Evolutionary conservation across 108 stramenopile species (phyloP).

Genomic region (Fragilaria radians): DNA sequence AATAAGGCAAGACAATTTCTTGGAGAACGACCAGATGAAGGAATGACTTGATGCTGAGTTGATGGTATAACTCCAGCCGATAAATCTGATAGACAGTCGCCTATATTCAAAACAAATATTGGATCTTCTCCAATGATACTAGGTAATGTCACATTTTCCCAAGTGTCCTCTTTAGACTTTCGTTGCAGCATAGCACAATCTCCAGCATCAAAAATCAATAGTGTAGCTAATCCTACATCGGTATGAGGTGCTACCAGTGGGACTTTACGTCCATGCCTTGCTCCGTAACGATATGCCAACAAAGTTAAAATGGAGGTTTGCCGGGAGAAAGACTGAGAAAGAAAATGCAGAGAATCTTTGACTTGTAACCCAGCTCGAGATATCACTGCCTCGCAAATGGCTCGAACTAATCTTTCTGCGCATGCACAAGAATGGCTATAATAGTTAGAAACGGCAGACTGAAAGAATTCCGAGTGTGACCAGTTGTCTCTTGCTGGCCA

Average conservation of each 20-base stretch:
- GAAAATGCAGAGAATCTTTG: conserved; percentile 8
- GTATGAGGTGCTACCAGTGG: conserved; percentile 71
- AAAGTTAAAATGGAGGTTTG: conserved; percentile 68
- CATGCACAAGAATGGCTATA: conserved; percentile 31
- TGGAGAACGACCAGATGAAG: conserved; percentile 13
- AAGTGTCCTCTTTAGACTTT: conserved; percentile 14
- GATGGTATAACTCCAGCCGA: conserved; percentile 41
- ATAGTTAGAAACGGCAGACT: conserved; percentile 36
- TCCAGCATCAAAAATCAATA: conserved; percentile 61
- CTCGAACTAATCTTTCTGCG: conserved; percentile 42
- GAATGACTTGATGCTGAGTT: conserved; percentile 66
- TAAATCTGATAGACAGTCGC: conserved; percentile 70
- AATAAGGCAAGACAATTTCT: conserved; percentile 66
- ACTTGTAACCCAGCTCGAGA: conserved; percentile 10
- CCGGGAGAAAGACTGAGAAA: too few species aligned
- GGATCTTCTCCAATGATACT: conserved; percentile 38
- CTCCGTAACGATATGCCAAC: conserved; percentile 52
- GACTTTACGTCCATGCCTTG: conserved; percentile 35
- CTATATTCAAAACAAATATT: conserved; percentile 70
- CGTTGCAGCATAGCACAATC: conserved; percentile 58
- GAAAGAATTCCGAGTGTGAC: conserved; percentile 32
- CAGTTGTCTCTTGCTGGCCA: conserved; percentile 52
- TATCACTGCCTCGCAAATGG: conserved; percentile 60
- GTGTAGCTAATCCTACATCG: conserved; percentile 69
- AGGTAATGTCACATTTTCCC: conserved; percentile 53